Conservation (phyloP, 495 filamentous ascomycete genomes). For the Hypomontagnella submonticulosa region DNA sequence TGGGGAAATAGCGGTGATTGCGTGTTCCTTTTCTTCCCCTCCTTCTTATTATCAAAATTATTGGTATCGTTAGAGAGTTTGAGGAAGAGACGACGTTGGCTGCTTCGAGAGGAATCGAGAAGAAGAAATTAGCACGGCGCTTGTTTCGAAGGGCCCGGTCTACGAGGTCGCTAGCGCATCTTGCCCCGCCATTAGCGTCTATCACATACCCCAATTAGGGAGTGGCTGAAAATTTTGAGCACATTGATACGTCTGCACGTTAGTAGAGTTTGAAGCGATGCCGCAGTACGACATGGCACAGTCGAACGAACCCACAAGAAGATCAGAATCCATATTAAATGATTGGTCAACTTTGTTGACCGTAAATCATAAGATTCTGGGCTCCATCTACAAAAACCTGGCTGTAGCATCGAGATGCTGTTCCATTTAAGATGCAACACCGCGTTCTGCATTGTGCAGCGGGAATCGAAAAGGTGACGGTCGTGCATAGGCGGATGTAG, state of each 20-base stretch:
- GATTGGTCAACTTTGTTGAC: slow-evolving; percentile 32
- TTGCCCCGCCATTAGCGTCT: slow-evolving; percentile 36
- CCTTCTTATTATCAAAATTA: slow-evolving; percentile 8
- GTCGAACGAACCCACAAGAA: slow-evolving; percentile 20
- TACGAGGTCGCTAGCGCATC: slow-evolving; percentile 15
- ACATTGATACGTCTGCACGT: slow-evolving; percentile 33
- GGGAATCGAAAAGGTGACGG: slow-evolving; percentile 29
- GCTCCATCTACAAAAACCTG: slow-evolving; percentile 19
- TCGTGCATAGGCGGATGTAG: slow-evolving; percentile 29
- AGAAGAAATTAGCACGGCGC: slow-evolving; percentile 14
- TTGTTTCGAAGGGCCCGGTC: slow-evolving; percentile 7
- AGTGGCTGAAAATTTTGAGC: slow-evolving; percentile 35
- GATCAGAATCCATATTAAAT: slow-evolving; percentile 37
- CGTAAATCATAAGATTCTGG: slow-evolving; percentile 38
- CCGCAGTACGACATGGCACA: slow-evolving; percentile 38
- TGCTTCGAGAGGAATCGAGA: slow-evolving; percentile 37
- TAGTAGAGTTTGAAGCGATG: slow-evolving; percentile 35
- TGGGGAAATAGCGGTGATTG: neutral
- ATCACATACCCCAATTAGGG: slow-evolving; percentile 31
- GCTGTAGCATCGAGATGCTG: slow-evolving; percentile 34
- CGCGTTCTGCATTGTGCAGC: slow-evolving; percentile 25
- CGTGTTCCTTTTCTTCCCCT: slow-evolving; percentile 2
- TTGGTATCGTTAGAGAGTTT: neutral
- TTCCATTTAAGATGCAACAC: slow-evolving; percentile 35
- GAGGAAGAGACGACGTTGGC: neutral